Evolutionary conservation across 2,329 filamentous ascomycete genomes (phyloP).

Genomic region (Thielaviopsis populi): DNA sequence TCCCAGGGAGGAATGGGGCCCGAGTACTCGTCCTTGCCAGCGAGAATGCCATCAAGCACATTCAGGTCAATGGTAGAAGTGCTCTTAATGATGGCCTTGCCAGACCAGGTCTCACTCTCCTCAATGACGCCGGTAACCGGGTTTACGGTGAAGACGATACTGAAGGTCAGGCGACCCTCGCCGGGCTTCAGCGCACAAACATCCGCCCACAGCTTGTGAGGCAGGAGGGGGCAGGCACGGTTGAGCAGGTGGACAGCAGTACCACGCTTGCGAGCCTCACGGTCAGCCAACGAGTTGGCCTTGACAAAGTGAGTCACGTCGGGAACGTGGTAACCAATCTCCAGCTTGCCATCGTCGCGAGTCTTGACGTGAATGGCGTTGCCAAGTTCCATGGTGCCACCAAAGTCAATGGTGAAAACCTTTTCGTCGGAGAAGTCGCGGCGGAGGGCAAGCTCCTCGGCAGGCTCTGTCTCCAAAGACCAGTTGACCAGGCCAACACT

Average conservation of each 20-base stretch:
- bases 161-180: constrained; percentile 82
- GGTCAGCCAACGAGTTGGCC: constrained; percentile 83
- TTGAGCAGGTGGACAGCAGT: constrained; percentile 93
- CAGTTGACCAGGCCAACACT: constrained; percentile 87
- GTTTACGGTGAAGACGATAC: constrained; percentile 85
- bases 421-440: constrained; percentile 83
- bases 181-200: constrained; percentile 75
- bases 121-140: constrained; percentile 60
- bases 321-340: constrained; percentile 88
- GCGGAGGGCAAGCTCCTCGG: constrained; percentile 54
- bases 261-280: constrained; percentile 94
- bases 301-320: constrained; percentile 97
- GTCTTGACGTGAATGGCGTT: constrained; percentile 87
- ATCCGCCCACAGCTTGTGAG: constrained; percentile 68
- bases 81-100: constrained; percentile 87
- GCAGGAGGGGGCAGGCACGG: constrained; percentile 73
- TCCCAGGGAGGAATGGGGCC: constrained; percentile 47
- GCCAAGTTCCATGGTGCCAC: constrained; percentile 74
- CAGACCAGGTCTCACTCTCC: constrained; percentile 84
- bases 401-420: constrained; percentile 83
- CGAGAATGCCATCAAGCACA: constrained; percentile 71
- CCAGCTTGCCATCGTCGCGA: constrained; percentile 67
- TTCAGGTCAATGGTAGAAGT: constrained; percentile 69
- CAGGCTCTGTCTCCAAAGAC: constrained; percentile 72
- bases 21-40: constrained; percentile 47